A percentile compares a stretch with the other conserved stretches of the same genome.
Evolutionary conservation across 257 asterid species (phyloP).

Genomic region (Henckelia pumila): DNA sequence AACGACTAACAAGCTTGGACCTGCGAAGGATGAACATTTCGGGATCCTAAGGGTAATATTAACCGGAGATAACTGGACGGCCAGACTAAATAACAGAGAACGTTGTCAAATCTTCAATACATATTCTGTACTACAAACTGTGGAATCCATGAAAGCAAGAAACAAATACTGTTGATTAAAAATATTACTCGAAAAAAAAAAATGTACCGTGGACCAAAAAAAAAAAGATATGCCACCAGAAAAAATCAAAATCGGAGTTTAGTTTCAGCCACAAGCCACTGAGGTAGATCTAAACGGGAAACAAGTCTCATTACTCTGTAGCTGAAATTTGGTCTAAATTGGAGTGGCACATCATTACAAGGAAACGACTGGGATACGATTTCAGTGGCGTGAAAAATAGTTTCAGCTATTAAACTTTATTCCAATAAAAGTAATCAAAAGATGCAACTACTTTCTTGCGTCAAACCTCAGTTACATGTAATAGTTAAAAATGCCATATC

Average conservation of each 20-base stretch:
- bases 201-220: conserved; percentile 27
- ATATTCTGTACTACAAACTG: conserved; percentile 29
- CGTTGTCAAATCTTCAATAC: conserved; percentile 25
- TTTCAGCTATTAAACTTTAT: conserved; percentile 15
- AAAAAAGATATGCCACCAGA: conserved; percentile 57
- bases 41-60: conserved; percentile 21
- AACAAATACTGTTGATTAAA: conserved; percentile 32
- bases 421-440: conserved; percentile 1
- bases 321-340: conserved; percentile 15
- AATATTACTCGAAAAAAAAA: too few relatives aligned
- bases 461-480: conserved; percentile 20
- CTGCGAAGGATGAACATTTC: conserved; percentile 18
- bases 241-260: conserved; percentile 15
- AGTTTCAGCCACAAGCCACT: neutral
- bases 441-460: conserved; percentile 10
- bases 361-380: neutral
- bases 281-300: neutral
- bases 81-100: conserved; percentile 12
- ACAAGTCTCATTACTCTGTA: conserved; percentile 11
- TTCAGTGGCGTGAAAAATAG: conserved; percentile 4
- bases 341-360: conserved; percentile 2
- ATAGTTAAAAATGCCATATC: neutral
- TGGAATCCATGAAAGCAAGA: conserved; percentile 29
- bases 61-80: conserved; percentile 16
- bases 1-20: conserved; percentile 10